Evolutionary conservation across 306 rosid genomes (phyloP).

Genomic region (Hippophae rhamnoides): DNA sequence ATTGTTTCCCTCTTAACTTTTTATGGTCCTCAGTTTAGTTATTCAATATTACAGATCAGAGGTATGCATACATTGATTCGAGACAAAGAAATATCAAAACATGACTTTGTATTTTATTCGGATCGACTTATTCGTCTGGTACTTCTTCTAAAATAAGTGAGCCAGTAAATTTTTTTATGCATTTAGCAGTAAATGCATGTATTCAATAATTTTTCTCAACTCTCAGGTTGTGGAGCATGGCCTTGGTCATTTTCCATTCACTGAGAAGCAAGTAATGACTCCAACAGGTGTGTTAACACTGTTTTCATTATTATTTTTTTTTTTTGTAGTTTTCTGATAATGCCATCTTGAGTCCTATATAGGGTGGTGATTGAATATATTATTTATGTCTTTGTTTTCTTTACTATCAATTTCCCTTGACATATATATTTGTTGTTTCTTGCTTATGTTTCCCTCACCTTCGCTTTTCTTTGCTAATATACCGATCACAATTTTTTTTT

Average conservation of each 20-base stretch:
- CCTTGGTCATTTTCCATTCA: conserved; percentile 91
- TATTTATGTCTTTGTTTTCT: no score
- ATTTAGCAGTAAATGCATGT: conserved; percentile 9
- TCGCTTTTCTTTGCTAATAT: no score
- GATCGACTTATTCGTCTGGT: conserved; percentile 95
- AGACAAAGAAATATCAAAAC: conserved; percentile 81
- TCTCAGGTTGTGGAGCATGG: conserved; percentile 96
- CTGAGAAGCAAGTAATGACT: conserved; percentile 91
- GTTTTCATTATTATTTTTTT: background rate
- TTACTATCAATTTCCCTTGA: no score
- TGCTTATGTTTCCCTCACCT: no score
- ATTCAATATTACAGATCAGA: conserved; percentile 59
- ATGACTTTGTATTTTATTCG: conserved; percentile 88
- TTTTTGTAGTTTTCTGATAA: no score
- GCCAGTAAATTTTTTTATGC: conserved; percentile 6
- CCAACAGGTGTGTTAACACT: conserved; percentile 61
- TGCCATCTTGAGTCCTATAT: no score
- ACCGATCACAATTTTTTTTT: no score
- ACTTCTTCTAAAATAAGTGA: conserved; percentile 15
- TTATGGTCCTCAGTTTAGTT: conserved; percentile 20
- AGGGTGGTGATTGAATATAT: no score
- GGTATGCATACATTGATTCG: conserved; percentile 98
- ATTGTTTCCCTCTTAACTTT: conserved; percentile 3
- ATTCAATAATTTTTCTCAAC: conserved; percentile 13
- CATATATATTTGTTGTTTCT: no score